Percentiles rank a stretch among this genome's conserved stretches.
These are phyloP conservation scores for Solanum lignicaule DNA, from an alignment of 257 asterid species.

Conservation along the genomic window DNA sequence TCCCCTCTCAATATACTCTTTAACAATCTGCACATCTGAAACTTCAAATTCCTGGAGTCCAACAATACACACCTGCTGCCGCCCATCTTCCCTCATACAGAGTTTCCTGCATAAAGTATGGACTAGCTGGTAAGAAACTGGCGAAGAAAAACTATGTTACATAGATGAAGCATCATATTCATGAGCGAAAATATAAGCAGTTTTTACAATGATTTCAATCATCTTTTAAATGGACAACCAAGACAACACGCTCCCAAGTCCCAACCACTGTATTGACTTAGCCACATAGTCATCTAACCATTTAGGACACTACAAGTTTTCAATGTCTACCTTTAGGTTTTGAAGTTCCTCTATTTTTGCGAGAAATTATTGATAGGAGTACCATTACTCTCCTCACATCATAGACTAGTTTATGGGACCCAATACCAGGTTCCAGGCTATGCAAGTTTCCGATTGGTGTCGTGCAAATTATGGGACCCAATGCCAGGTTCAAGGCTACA, in stretches of 20 bases:
- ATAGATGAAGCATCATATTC: not conserved
- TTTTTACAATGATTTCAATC: not conserved
- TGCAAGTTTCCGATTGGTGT: not conserved
- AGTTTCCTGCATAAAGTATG: slow-evolving; percentile 52
- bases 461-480: not conserved
- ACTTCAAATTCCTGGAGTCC: slow-evolving; percentile 99
- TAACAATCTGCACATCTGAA: slow-evolving; percentile 89
- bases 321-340: not conserved
- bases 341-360: not conserved
- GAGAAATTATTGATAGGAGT: not conserved
- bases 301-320: not conserved
- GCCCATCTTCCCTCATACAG: slow-evolving; percentile 98
- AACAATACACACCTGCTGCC: slow-evolving; percentile 98
- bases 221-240: not conserved
- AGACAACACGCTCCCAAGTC: not conserved
- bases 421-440: not conserved
- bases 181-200: not conserved
- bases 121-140: not conserved
- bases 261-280: not conserved
- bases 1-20: slow-evolving; percentile 92
- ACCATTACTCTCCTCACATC: not conserved
- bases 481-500: not conserved
- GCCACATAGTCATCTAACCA: not conserved
- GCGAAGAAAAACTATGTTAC: not conserved
- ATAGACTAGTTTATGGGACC: not conserved